Evolutionary conservation across 345 rosid genomes (phyloP).

Genomic region (Camelina sativa): DNA sequence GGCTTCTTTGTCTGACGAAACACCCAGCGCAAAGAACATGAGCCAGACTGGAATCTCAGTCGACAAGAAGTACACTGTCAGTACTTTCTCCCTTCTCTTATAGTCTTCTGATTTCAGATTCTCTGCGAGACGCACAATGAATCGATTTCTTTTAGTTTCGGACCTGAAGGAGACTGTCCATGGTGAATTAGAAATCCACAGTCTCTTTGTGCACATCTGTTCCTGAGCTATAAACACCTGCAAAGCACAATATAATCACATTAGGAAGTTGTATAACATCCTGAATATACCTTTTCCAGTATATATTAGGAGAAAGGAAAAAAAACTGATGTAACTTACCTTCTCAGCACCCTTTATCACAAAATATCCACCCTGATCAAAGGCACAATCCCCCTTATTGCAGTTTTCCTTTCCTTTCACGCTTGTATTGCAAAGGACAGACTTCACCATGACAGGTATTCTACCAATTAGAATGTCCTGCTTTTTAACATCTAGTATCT

Average conservation of each 20-base stretch:
- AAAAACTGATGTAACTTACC: slow-evolving; percentile 49
- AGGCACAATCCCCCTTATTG: slow-evolving; percentile 71
- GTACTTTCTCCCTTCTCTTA: slow-evolving; percentile 67
- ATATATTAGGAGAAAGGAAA: slow-evolving; percentile 1
- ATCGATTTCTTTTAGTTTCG: slow-evolving; percentile 65
- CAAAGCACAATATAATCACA: slow-evolving; percentile 36
- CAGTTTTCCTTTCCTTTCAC: slow-evolving; percentile 47
- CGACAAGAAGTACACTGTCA: slow-evolving; percentile 76
- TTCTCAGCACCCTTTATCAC: slow-evolving; percentile 93
- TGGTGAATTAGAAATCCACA: slow-evolving; percentile 70
- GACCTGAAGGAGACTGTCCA: slow-evolving; percentile 79
- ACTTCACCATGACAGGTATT: slow-evolving; percentile 91
- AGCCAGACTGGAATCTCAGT: slow-evolving; percentile 81
- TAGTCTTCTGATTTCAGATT: slow-evolving; percentile 51
- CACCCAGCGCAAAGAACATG: slow-evolving; percentile 84
- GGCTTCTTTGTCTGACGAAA: slow-evolving; percentile 72
- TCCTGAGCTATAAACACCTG: slow-evolving; percentile 94
- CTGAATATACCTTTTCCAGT: background rate
- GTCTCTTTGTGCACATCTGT: slow-evolving; percentile 72
- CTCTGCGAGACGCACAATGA: slow-evolving; percentile 61
- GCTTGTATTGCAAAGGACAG: slow-evolving; percentile 74
- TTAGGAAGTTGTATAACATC: background rate
- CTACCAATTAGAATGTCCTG: slow-evolving; percentile 70
- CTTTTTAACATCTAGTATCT: slow-evolving; percentile 42
- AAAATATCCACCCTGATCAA: slow-evolving; percentile 91